phyloP scores from a whole-genome alignment of 352 stramenopile genomes.

The Phytophthora pistaciae region DNA sequence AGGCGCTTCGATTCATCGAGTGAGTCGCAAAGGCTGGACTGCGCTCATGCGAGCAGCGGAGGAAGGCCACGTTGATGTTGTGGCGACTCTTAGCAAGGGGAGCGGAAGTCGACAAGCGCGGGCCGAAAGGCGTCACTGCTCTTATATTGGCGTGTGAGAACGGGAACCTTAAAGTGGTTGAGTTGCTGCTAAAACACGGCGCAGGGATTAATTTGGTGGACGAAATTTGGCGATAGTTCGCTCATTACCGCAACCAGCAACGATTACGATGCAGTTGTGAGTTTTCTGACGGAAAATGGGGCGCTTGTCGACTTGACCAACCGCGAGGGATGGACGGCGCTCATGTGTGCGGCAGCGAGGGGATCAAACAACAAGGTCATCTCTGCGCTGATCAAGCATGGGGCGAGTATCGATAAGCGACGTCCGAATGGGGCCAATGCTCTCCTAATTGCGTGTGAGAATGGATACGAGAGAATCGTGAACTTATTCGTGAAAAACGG shows the following conservation, averaged over 20 bases:
- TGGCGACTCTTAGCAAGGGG: background rate
- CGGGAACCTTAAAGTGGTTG: background rate
- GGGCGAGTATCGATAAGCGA: background rate
- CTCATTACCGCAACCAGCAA: conserved; percentile 4
- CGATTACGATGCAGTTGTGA: conserved; percentile 1
- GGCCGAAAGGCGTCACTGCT: background rate
- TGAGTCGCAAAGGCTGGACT: conserved; percentile 1
- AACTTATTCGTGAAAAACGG: background rate
- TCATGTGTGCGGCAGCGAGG: background rate
- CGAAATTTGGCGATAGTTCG: background rate
- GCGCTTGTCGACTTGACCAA: background rate
- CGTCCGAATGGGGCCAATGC: background rate
- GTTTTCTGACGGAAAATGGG: background rate
- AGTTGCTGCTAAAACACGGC: background rate
- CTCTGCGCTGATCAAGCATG: background rate
- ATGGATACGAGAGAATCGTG: background rate
- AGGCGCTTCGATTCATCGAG: background rate
- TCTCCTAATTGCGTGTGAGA: background rate
- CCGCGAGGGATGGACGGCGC: conserved; percentile 1
- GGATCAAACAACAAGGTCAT: conserved; percentile 1
- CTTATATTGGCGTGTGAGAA: conserved; percentile 1
- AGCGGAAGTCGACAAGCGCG: background rate
- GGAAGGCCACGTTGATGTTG: background rate
- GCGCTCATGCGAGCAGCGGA: conserved; percentile 4
- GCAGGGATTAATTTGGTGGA: conserved; percentile 10